Base-by-base conservation (phyloP, 2,329 filamentous ascomycete species). In the Penicillium sp. region DNA sequence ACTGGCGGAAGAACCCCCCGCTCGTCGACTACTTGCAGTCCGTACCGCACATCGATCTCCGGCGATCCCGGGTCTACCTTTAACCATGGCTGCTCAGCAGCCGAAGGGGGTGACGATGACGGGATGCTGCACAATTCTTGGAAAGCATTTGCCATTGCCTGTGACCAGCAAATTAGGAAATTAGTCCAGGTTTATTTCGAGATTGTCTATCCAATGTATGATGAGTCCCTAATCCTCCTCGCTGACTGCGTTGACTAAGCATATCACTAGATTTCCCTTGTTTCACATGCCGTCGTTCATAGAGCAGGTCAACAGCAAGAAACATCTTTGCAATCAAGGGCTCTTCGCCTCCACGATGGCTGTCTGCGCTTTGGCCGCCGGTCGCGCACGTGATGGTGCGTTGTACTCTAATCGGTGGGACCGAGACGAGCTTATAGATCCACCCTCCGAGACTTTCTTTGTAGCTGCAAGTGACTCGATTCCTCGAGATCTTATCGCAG, bases 331-430 rank as follows among this genome's bases (percentile, higher is more conserved):
- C 2, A 72, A 80, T 58, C 73, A 72, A 27, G 67, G 73, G 6
- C 73, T 82, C 31, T 84, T 83, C 62, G 78, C 79, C 14, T 78
- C 75, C 1, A 75, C 80, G 19, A 84, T 84, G 81, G 78, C 81
- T 11, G 75, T 78, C 3, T 84, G 82, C 62, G 78, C 81, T 4
- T 70, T 84, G 31, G 76, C 79, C 10, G 78, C 80, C 3, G 77
- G 76, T 10, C 74, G 81, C 42, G 77, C 77, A 19, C 72, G 80
- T 16, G 82, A 84, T 61, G 81, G 80, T 8, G 80, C 81, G 2
- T 61, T 80, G 11, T 74, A 72, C 55, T 74, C 75, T 54, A 67
- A 69, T 56, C 61, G 67, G 35, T 74, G 74, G 70, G 58, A 67
- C 48, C 58, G 66, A 47, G 55, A 66, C 42, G 59, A 74, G 59